phyloP scores from a whole-genome alignment of 2,329 filamentous ascomycete genomes.

The Coniella lustricola region DNA sequence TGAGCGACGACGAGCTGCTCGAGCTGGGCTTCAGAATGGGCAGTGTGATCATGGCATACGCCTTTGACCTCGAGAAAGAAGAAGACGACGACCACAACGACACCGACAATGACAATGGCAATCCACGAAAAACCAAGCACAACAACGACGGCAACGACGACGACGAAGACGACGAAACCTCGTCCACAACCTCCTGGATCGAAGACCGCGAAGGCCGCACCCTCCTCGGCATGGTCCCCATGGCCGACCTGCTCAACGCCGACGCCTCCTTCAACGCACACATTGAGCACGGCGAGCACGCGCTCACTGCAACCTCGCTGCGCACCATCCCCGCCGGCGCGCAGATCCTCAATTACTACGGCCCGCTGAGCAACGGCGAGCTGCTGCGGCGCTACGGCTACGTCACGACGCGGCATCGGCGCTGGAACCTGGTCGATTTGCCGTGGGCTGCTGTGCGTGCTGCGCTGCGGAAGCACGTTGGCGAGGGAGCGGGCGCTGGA shows the following conservation, averaged over 20 bases:
- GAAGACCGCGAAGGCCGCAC: conserved; percentile 52
- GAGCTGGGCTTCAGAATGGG: conserved; percentile 70
- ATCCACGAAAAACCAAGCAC: conserved; percentile 39
- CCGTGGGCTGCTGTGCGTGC: conserved; percentile 52
- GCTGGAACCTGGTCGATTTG: conserved; percentile 79
- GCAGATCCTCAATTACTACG: conserved; percentile 86
- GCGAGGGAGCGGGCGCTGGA: conserved; percentile 21
- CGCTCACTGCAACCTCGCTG: conserved; percentile 64
- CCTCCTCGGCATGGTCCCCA: conserved; percentile 78
- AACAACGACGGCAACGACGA: conserved; percentile 41
- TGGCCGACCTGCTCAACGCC: conserved; percentile 85
- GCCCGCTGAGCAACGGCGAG: conserved; percentile 74
- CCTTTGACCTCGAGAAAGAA: conserved; percentile 67
- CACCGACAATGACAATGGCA: conserved; percentile 32
- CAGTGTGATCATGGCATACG: conserved; percentile 86
- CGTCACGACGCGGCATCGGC: conserved; percentile 67
- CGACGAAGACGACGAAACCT: conserved; percentile 50
- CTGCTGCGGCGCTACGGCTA: conserved; percentile 82
- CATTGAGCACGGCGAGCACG: conserved; percentile 45
- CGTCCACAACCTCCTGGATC: conserved; percentile 60
- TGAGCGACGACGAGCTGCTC: conserved; percentile 39
- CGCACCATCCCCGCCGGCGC: conserved; percentile 61
- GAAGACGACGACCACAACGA: conserved; percentile 46
- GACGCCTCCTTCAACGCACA: conserved; percentile 76
- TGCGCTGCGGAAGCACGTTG: conserved; percentile 30